A percentile compares a stretch with the other conserved stretches of the same genome.
Evolutionary conservation across 768 basidiomycete species (phyloP).

Genomic region (Termitomyces sp.): DNA sequence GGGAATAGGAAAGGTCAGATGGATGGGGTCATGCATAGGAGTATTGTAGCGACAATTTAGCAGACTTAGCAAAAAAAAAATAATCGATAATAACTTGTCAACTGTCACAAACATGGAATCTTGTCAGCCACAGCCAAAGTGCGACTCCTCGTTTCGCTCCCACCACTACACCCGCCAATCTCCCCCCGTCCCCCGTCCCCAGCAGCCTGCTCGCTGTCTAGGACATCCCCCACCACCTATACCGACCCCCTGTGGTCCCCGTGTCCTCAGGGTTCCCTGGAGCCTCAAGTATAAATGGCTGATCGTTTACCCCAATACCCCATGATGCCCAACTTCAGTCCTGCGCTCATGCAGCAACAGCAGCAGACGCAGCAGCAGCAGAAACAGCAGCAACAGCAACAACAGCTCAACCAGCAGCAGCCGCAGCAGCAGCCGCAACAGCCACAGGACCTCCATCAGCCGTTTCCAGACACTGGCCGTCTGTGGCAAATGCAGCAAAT

Average conservation of each 20-base stretch:
- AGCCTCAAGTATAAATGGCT: conserved; percentile 45
- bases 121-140: conserved; percentile 40
- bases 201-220: conserved; percentile 13
- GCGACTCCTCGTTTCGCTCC: conserved; percentile 49
- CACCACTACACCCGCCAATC: conserved; percentile 44
- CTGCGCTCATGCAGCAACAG: conserved; percentile 38
- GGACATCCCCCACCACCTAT: conserved; percentile 15
- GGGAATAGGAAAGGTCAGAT: conserved; percentile 6
- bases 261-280: conserved; percentile 20
- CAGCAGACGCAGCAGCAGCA: conserved; percentile 38
- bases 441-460: conserved; percentile 30
- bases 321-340: conserved; percentile 48
- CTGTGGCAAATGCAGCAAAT: conserved; percentile 53
- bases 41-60: neutral
- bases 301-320: conserved; percentile 53
- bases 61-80: conserved; percentile 4
- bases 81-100: conserved; percentile 22
- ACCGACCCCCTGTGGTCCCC: conserved; percentile 17
- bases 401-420: conserved; percentile 29
- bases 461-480: conserved; percentile 45
- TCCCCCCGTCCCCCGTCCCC: conserved; percentile 19
- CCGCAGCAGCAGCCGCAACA: conserved; percentile 32
- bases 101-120: conserved; percentile 38
- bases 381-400: conserved; percentile 27
- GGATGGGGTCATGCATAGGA: neutral